Percentiles rank a stretch among this genome's conserved stretches.
Conservation (phyloP, 2,329 filamentous ascomycete genomes). For the Pseudogymnoascus destructans region DNA sequence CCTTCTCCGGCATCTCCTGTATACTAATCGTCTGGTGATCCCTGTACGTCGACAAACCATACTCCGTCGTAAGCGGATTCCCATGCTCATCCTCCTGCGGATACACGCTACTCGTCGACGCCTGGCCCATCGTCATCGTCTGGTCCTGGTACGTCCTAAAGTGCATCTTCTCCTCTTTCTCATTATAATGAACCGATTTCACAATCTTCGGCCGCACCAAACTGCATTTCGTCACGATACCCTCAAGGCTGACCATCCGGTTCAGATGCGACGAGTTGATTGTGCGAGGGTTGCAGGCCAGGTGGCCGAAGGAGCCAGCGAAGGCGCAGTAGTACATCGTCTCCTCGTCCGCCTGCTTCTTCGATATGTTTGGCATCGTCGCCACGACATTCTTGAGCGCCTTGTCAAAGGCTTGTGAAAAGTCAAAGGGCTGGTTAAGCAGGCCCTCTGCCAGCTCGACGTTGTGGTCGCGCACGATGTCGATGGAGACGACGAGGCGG, state of each 20-base stretch:
- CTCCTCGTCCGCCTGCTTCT: conserved; percentile 65
- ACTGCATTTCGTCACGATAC: conserved; percentile 93
- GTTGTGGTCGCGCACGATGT: conserved; percentile 83
- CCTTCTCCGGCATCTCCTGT: conserved; percentile 97
- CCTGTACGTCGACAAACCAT: conserved; percentile 87
- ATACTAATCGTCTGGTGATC: conserved; percentile 98
- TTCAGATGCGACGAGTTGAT: conserved; percentile 82
- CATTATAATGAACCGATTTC: conserved; percentile 94
- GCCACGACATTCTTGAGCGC: conserved; percentile 82
- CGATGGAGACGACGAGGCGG: conserved; percentile 61
- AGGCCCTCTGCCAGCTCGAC: conserved; percentile 66
- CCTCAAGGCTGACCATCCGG: conserved; percentile 92
- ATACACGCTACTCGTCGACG: conserved; percentile 82
- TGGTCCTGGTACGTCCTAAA: conserved; percentile 89
- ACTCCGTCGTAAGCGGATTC: conserved; percentile 86
- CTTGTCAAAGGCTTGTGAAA: conserved; percentile 72
- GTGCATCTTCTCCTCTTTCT: conserved; percentile 73
- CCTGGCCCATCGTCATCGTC: conserved; percentile 83
- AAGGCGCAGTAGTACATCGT: conserved; percentile 94
- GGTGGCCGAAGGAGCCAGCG: conserved; percentile 88
- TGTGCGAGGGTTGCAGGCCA: conserved; percentile 86
- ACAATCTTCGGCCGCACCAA: conserved; percentile 94
- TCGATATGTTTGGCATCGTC: conserved; percentile 61
- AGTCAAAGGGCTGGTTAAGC: conserved; percentile 79
- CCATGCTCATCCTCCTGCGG: conserved; percentile 87